A percentile compares a stretch with the other conserved stretches of the same genome.
Conservation (phyloP, 306 rosid species). For the Albizia julibrissin region DNA sequence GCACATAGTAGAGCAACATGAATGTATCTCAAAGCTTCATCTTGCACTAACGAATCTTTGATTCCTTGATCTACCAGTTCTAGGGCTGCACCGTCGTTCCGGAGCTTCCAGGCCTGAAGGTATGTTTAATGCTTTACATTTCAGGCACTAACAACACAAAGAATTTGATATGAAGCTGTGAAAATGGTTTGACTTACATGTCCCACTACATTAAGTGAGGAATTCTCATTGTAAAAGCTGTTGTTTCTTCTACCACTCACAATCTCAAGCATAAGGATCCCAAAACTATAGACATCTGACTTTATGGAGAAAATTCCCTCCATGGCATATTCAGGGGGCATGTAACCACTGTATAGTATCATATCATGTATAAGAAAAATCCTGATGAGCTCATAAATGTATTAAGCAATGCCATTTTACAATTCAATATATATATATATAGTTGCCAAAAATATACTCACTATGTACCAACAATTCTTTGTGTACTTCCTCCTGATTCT, state of each 20-base stretch:
- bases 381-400: background rate
- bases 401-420: no score
- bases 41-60: background rate
- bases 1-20: conserved; percentile 14
- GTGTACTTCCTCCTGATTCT: background rate
- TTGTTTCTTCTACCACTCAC: background rate
- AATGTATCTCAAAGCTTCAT: conserved; percentile 21
- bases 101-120: conserved; percentile 31
- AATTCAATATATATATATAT: no score
- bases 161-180: background rate
- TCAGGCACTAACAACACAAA: background rate
- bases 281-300: background rate
- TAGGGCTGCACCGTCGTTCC: conserved; percentile 9
- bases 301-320: background rate
- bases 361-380: background rate
- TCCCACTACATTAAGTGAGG: background rate
- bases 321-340: background rate
- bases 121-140: background rate
- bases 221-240: background rate
- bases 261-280: background rate
- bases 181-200: background rate
- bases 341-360: background rate
- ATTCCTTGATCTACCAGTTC: conserved; percentile 25
- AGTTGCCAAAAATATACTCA: background rate
- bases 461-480: background rate